These are phyloP conservation scores for Mortierella sp. DNA, from an alignment of 371 early-diverging fungal species.

Conservation along the genomic window DNA sequence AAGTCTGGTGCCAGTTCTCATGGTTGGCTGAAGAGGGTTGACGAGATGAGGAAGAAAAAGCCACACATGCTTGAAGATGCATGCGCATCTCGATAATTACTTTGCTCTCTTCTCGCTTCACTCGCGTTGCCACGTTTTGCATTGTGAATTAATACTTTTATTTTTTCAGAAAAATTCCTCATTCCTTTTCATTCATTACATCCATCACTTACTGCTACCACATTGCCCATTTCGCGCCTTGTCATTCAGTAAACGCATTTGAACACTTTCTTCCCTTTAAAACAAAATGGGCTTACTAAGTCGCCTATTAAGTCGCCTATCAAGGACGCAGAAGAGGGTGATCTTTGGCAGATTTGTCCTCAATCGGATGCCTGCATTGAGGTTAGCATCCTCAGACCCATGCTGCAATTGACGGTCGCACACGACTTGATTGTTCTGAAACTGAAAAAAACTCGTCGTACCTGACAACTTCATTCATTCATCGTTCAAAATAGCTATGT, in stretches of 20 bases:
- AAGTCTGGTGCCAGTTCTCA: too few species aligned
- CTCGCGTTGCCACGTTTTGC: conserved; percentile 10
- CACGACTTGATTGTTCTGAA: background rate
- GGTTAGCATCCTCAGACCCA: conserved; percentile 15
- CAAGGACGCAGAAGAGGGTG: conserved; percentile 34
- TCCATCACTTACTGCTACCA: too few species aligned
- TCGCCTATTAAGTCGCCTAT: conserved; percentile 47
- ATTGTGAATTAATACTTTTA: background rate
- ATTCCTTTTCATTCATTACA: conserved; percentile 1
- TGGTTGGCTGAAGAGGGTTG: too few species aligned
- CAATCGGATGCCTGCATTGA: conserved; percentile 40
- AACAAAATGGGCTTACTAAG: conserved; percentile 38
- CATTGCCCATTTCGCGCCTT: too few species aligned
- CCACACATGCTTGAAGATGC: background rate
- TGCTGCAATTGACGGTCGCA: background rate
- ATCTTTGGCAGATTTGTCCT: conserved; percentile 49
- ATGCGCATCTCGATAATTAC: background rate
- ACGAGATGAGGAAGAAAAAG: too few species aligned
- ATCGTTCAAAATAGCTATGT: conserved; percentile 44
- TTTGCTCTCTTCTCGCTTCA: background rate
- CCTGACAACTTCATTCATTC: background rate
- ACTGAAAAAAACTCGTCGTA: background rate
- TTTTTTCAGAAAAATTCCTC: too few species aligned
- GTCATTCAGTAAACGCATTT: too few species aligned
- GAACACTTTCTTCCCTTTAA: background rate